Conservation (phyloP, 768 basidiomycete genomes). For the Leucocoprinus leucothites region DNA sequence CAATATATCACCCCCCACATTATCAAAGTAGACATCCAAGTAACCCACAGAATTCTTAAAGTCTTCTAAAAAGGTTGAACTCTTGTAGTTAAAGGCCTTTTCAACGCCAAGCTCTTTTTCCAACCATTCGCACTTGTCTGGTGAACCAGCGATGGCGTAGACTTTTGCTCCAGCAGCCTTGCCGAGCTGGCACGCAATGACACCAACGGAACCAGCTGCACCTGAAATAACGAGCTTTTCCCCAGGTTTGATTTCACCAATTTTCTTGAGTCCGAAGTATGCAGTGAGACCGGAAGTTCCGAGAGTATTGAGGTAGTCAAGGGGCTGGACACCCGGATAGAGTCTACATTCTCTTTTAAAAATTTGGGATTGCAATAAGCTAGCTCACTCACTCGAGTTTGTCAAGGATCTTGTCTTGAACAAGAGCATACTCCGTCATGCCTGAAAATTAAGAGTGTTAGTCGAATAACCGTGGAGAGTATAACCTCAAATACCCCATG, state of each 20-base stretch:
- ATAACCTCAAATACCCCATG: conserved; percentile 47
- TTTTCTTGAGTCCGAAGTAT: conserved; percentile 83
- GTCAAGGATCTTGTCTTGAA: conserved; percentile 48
- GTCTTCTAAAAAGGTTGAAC: conserved; percentile 61
- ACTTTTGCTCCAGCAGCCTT: conserved; percentile 79
- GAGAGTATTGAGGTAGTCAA: conserved; percentile 85
- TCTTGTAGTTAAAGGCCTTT: conserved; percentile 86
- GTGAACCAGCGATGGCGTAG: conserved; percentile 81
- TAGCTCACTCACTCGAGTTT: conserved; percentile 51
- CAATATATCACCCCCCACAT: conserved; percentile 79
- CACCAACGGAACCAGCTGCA: conserved; percentile 90
- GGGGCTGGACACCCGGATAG: conserved; percentile 53
- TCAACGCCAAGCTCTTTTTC: conserved; percentile 80
- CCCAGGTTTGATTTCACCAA: conserved; percentile 77
- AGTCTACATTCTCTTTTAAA: conserved; percentile 34
- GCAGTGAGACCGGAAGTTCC: conserved; percentile 81
- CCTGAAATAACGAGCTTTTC: conserved; percentile 86
- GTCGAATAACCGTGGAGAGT: neutral
- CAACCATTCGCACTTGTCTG: conserved; percentile 87
- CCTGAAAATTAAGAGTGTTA: conserved; percentile 38
- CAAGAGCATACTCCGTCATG: conserved; percentile 73
- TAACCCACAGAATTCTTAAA: conserved; percentile 74
- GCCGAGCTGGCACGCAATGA: conserved; percentile 79
- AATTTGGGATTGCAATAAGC: neutral
- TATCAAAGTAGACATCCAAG: conserved; percentile 85